Base-by-base conservation (phyloP, 192 early-diverging fungal species). In the Coemansia sp. region DNA sequence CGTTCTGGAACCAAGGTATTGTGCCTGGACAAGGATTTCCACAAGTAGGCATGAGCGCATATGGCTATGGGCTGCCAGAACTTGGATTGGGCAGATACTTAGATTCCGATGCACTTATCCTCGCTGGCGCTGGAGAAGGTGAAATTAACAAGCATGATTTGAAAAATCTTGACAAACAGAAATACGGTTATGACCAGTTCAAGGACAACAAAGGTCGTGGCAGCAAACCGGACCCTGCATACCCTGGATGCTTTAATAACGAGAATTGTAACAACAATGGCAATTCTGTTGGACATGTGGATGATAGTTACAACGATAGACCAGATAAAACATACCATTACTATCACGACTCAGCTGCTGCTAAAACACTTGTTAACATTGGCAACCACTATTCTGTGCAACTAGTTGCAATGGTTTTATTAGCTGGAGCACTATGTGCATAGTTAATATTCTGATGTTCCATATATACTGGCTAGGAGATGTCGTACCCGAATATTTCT, bases 11-110 rank as follows among this genome's bases (percentile, higher is more conserved):
- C 68, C 71, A 80, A 24, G 77, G 77, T 3, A n/a, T 80, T 41
- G 68, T 74, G 8, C 77, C 77, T 0, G 77, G 77, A 7, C 71
- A 74, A 25, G 77, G 77, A 0, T 71, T 80, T 16, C 71, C 77
- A 1, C 77, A 80, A 51, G 58, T 80, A 7, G 77, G 77, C 0
- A 80, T 80, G 77, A 80, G 77, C 47, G 63, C 77, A 19, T 80
- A 80, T 18, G 77, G 77, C 6, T 80, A 74, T 38, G 71, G 61
- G 28, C 49, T 80, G 56, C 77, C 77, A 0, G 77, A 68, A 4
- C 31, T 67, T 24, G 77, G 77, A 0, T 54, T 80, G 31, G 30
- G 32, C 21, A 60, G 53, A 27, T 74, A 60, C 48, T 41, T 74
- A 16, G 64, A 10, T 47, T 71, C 71, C 23, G 77, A 74, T 41